Base-by-base conservation (phyloP, 164 flowering plant genomes). In the Sextonia rubra region DNA sequence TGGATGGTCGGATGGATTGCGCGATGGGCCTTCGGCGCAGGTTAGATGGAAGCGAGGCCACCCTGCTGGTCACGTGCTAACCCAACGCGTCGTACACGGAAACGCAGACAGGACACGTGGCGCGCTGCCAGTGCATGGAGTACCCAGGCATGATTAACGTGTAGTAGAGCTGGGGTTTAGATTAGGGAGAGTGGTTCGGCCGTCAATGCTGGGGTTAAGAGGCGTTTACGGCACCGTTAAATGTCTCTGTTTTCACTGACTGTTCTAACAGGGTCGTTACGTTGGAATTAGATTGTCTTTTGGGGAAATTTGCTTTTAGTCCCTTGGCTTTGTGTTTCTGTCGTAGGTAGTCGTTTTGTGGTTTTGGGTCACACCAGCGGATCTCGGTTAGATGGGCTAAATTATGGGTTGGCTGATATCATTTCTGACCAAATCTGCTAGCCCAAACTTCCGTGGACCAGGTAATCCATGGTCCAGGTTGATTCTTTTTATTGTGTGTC, bases 121-220 rank as follows among this genome's bases (percentile, higher is more conserved):
- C 18, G 27, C 17, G 5, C 30, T 25, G 15, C 24, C 29, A 61
- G 2, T 25, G 30, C 18, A 24, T 14, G 2, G 26, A 61, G 27
- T 3, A 20, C 3, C 64, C 14, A 22, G 14, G 12, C 64, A 15
- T 61, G 64, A 61, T 61, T 61, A 25, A 25, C 30, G 64, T 61
- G 64, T 61, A 12, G 3, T 20, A n/a, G 61, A 58, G 23, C 18
- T 12, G 25, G 22, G 64, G 30, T 11, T 60, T 61, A 24, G 27
- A 12, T 22, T 14, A 25, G 64, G 4, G 64, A 25, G 18, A 27
- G 44, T 32, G 26, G 68, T 25, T 64, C 37, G 47, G 44, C 27
- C 44, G 68, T 64, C 68, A 17, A 12, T 64, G 44, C n/a, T 27
- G 2, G 68, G 68, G 68, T 64, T 30, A 64, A 64, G 37, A 27